Conservation (phyloP, 768 basidiomycete genomes). For the Chlorophyllum brunneum region DNA sequence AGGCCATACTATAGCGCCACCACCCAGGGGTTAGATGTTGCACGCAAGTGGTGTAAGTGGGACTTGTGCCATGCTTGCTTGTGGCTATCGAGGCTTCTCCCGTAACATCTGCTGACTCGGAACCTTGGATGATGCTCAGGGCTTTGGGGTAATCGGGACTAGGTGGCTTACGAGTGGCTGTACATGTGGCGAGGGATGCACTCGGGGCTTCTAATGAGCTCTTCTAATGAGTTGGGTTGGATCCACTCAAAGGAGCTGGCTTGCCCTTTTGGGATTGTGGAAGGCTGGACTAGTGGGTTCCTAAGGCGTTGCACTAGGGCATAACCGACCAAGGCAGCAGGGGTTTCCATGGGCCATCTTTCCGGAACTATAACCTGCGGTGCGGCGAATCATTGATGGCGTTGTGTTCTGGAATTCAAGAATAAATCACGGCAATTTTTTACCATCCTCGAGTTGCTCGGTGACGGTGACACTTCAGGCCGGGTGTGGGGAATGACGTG, state of each 20-base stretch:
- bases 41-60: background rate
- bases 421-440: background rate
- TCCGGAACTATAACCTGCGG: background rate
- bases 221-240: constrained; percentile 7
- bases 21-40: background rate
- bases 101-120: constrained; percentile 5
- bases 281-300: background rate
- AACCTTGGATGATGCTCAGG: background rate
- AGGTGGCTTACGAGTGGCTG: background rate
- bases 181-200: background rate
- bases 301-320: background rate
- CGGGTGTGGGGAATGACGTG: no score
- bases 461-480: no score
- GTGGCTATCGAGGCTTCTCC: constrained; percentile 1
- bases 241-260: background rate
- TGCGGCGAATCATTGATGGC: background rate
- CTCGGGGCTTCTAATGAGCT: constrained; percentile 9
- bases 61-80: background rate
- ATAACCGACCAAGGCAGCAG: background rate
- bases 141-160: background rate
- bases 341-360: background rate
- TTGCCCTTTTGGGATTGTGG: background rate
- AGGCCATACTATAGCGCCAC: background rate
- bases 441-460: background rate
- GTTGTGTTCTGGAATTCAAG: no score